Evolutionary conservation across 1,139 yeast genomes (phyloP).

Genomic region (Suhomyces choctaworum): DNA sequence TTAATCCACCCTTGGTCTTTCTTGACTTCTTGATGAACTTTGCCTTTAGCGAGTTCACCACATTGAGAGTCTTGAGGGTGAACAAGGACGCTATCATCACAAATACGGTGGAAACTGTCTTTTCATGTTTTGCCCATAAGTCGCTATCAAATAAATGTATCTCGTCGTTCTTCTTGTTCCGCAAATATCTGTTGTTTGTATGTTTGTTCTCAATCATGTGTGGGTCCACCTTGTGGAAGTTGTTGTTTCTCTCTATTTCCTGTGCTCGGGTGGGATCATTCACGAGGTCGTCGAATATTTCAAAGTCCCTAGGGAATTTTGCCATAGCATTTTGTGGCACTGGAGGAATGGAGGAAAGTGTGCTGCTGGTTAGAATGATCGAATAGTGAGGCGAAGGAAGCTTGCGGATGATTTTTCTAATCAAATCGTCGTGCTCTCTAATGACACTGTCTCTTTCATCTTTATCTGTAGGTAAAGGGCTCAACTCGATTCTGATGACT

Average conservation of each 20-base stretch:
- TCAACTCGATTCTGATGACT: conserved; percentile 56
- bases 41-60: conserved; percentile 10
- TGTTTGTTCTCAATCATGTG: conserved; percentile 31
- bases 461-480: conserved; percentile 44
- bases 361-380: conserved; percentile 48
- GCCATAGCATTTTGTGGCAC: conserved; percentile 30
- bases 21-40: conserved; percentile 5
- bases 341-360: conserved; percentile 30
- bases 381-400: conserved; percentile 69
- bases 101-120: conserved; percentile 36
- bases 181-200: conserved; percentile 34
- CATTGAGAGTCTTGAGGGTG: conserved; percentile 17
- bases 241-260: conserved; percentile 59
- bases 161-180: conserved; percentile 34
- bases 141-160: conserved; percentile 41
- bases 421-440: conserved; percentile 49
- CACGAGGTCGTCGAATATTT: conserved; percentile 48
- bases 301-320: conserved; percentile 34
- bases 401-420: conserved; percentile 55
- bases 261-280: conserved; percentile 45
- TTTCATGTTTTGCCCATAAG: conserved; percentile 43
- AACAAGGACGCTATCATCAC: conserved; percentile 29
- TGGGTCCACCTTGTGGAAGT: conserved; percentile 38
- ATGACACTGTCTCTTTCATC: conserved; percentile 25
- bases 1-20: conserved; percentile 3